Evolutionary conservation across 306 rosid genomes (phyloP).

Genomic region (Cicer bijugum): DNA sequence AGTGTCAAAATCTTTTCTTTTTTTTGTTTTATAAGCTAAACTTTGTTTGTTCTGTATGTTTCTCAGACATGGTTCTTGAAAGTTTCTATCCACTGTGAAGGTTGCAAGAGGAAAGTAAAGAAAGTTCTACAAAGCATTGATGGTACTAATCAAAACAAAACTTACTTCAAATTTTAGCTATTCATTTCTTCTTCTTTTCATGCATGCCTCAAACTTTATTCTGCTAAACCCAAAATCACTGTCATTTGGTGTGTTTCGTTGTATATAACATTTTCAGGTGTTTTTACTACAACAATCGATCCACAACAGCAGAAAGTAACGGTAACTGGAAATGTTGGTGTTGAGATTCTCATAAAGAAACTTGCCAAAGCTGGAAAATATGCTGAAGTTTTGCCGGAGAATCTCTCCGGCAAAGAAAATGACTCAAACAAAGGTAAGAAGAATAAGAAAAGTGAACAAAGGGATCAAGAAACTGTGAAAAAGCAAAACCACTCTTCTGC

Average conservation of each 20-base stretch:
- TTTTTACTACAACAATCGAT: constrained; percentile 69
- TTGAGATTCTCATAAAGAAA: constrained; percentile 66
- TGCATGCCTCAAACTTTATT: constrained; percentile 47
- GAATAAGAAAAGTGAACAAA: constrained; percentile 53
- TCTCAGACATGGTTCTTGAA: constrained; percentile 55
- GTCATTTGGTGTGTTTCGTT: not conserved
- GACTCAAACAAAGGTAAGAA: constrained; percentile 49
- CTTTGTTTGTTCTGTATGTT: constrained; percentile 9
- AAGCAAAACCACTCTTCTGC: constrained; percentile 16
- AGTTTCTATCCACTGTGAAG: constrained; percentile 82
- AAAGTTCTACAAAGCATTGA: constrained; percentile 78
- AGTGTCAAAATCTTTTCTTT: not conserved
- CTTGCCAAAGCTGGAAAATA: constrained; percentile 72
- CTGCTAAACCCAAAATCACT: constrained; percentile 7
- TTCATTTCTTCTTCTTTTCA: not conserved
- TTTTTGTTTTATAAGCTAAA: constrained; percentile 1
- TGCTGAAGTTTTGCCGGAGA: constrained; percentile 78
- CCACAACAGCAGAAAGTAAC: constrained; percentile 75
- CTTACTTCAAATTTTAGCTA: constrained; percentile 33
- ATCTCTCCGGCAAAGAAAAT: constrained; percentile 47
- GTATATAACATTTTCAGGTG: constrained; percentile 53
- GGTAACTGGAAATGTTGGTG: constrained; percentile 67
- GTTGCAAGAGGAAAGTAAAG: constrained; percentile 85
- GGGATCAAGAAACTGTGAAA: constrained; percentile 41
- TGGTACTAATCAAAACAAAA: constrained; percentile 54